A percentile compares a stretch with the other conserved stretches of the same genome.
Evolutionary conservation across 2,329 filamentous ascomycete species (phyloP).

Genomic region (Epichloe sylvatica): DNA sequence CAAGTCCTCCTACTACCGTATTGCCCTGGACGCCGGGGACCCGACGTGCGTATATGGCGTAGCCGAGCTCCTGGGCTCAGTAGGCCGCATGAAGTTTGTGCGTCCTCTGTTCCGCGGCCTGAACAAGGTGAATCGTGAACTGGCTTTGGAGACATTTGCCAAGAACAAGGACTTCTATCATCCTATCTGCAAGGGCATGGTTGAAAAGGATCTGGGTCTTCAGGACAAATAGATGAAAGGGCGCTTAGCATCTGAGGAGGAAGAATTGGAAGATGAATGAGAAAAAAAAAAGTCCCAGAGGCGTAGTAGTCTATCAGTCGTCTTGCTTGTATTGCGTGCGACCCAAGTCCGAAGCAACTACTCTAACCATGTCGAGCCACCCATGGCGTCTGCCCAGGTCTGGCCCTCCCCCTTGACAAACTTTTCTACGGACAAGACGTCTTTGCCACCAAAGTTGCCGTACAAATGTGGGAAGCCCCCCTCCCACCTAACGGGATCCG

Average conservation of each 20-base stretch:
- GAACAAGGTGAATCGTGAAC: slow-evolving; percentile 55
- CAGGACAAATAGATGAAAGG: slow-evolving; percentile 8
- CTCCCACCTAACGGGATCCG: slow-evolving; percentile 40
- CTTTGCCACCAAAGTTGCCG: slow-evolving; percentile 38
- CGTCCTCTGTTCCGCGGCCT: slow-evolving; percentile 68
- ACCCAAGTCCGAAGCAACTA: slow-evolving; percentile 10
- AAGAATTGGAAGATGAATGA: not conserved
- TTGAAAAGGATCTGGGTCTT: slow-evolving; percentile 64
- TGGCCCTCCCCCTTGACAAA: slow-evolving; percentile 31
- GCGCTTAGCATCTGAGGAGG: not conserved
- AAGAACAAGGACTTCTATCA: slow-evolving; percentile 89
- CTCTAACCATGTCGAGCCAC: slow-evolving; percentile 27
- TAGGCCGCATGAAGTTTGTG: slow-evolving; percentile 96
- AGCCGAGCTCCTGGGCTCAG: slow-evolving; percentile 60
- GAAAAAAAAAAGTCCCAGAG: too few relatives aligned
- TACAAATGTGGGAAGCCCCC: slow-evolving; percentile 45
- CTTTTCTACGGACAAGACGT: slow-evolving; percentile 33
- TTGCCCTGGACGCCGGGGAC: slow-evolving; percentile 65
- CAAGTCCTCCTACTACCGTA: slow-evolving; percentile 61
- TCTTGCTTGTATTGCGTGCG: not conserved
- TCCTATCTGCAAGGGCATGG: slow-evolving; percentile 75
- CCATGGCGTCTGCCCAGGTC: slow-evolving; percentile 34
- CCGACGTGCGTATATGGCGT: slow-evolving; percentile 54
- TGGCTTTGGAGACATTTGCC: slow-evolving; percentile 73
- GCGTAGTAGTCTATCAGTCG: too few relatives aligned